Percentiles rank a stretch among this genome's conserved stretches.
Conservation (phyloP, 257 asterid species). For the Scutellaria barbata region DNA sequence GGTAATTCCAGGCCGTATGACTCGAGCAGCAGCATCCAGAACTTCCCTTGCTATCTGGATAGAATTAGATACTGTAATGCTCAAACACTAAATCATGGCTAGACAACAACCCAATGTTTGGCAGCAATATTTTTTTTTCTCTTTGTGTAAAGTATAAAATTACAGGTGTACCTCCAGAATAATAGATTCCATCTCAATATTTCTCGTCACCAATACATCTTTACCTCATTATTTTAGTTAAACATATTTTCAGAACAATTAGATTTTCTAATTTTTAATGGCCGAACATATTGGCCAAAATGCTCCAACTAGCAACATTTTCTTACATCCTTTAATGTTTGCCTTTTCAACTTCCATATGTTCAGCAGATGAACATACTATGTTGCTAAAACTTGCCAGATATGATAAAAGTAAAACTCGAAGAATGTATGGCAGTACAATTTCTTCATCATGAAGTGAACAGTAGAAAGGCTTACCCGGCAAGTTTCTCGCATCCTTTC, state of each 20-base stretch:
- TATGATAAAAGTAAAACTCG: not conserved
- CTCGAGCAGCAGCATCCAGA: conserved; percentile 96
- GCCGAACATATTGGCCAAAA: conserved; percentile 2
- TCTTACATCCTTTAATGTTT: not conserved
- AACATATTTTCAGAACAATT: not conserved
- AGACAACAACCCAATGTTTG: not conserved
- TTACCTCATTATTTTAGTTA: not conserved
- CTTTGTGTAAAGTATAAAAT: not conserved
- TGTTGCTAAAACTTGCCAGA: conserved; percentile 6
- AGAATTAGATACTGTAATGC: conserved; percentile 31
- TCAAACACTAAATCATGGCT: conserved; percentile 21
- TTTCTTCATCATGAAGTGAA: conserved; percentile 23
- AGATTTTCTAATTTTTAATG: not conserved
- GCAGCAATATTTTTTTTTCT: not conserved
- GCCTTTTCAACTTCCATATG: conserved; percentile 8
- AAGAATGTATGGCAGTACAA: not conserved
- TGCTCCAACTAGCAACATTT: conserved; percentile 1
- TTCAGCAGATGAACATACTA: conserved; percentile 24
- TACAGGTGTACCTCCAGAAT: conserved; percentile 11
- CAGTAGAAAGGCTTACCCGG: conserved; percentile 64
- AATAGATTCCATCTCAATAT: not conserved
- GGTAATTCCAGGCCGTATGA: conserved; percentile 89
- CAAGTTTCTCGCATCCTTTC: conserved; percentile 89
- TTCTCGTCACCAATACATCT: not conserved
- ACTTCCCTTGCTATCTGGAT: conserved; percentile 95